A percentile compares a stretch with the other conserved stretches of the same genome.
Conservation (phyloP, 495 filamentous ascomycete species). For the Schizothecium vesticola region DNA sequence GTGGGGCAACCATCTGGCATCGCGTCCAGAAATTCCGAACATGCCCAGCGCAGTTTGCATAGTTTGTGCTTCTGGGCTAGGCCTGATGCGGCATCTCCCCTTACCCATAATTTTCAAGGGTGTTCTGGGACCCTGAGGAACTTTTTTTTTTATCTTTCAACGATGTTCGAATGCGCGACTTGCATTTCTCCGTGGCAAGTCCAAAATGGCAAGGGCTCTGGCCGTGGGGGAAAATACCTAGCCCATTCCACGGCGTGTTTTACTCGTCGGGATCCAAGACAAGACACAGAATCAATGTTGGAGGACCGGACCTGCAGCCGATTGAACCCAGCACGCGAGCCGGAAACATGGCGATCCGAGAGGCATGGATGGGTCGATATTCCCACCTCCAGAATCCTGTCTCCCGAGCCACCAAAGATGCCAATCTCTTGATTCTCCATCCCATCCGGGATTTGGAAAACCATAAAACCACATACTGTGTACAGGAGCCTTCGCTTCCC, state of each 20-base stretch:
- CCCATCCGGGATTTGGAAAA: background rate
- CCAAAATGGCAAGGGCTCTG: background rate
- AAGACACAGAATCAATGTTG: background rate
- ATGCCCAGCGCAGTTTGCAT: background rate
- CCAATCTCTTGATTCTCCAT: background rate
- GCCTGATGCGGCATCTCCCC: background rate
- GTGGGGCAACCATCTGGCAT: background rate
- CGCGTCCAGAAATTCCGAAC: background rate
- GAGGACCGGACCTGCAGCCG: background rate
- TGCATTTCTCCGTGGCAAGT: background rate
- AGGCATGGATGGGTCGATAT: conserved; percentile 3
- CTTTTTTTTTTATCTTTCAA: background rate
- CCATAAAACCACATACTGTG: background rate
- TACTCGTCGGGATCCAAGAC: background rate
- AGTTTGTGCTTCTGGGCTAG: background rate
- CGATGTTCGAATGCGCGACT: background rate
- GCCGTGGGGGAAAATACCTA: background rate
- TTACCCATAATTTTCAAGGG: background rate
- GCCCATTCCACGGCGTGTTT: background rate
- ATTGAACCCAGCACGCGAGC: background rate
- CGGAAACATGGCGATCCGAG: conserved; percentile 2
- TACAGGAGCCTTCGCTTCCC: background rate
- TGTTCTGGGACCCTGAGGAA: background rate
- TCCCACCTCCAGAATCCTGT: background rate
- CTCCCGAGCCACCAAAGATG: background rate